phyloP scores from a whole-genome alignment of 192 early-diverging fungal species.

The Linnemannia exigua region DNA sequence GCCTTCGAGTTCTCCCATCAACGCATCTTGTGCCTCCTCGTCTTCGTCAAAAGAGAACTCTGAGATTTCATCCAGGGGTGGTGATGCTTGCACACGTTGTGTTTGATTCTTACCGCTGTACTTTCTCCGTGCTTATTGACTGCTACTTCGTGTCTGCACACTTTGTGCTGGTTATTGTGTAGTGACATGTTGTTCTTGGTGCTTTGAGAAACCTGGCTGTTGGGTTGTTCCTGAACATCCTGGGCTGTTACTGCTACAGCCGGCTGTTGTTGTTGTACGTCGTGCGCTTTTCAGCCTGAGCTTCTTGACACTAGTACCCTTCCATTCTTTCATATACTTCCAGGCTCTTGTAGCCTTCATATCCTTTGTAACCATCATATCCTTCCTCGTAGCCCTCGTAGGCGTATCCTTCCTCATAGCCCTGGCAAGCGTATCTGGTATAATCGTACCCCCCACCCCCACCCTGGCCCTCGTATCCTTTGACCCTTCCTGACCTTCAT shows the following conservation, averaged over 20 bases:
- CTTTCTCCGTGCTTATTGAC: no score
- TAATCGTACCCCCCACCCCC: no score
- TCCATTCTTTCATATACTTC: background rate
- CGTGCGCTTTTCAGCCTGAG: background rate
- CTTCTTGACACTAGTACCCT: background rate
- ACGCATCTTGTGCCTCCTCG: background rate
- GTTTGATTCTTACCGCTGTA: background rate
- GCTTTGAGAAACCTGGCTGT: background rate
- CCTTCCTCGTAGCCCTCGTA: background rate
- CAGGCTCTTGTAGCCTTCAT: background rate
- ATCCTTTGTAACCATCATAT: background rate
- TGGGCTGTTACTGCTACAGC: no score
- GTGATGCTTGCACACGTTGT: background rate
- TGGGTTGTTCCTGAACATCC: background rate
- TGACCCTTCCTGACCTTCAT: background rate
- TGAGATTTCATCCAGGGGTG: background rate
- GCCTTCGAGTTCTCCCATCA: background rate
- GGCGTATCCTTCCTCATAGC: background rate
- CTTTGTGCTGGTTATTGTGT: no score
- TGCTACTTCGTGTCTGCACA: no score
- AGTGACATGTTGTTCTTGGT: background rate
- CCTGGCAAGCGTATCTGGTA: no score
- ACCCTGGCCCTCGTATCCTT: background rate
- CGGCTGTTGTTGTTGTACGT: background rate
- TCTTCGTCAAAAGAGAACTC: background rate